A percentile compares a stretch with the other conserved stretches of the same genome.
phyloP scores from a whole-genome alignment of 2,329 filamentous ascomycete species.

The Ophiostoma ulmi region DNA sequence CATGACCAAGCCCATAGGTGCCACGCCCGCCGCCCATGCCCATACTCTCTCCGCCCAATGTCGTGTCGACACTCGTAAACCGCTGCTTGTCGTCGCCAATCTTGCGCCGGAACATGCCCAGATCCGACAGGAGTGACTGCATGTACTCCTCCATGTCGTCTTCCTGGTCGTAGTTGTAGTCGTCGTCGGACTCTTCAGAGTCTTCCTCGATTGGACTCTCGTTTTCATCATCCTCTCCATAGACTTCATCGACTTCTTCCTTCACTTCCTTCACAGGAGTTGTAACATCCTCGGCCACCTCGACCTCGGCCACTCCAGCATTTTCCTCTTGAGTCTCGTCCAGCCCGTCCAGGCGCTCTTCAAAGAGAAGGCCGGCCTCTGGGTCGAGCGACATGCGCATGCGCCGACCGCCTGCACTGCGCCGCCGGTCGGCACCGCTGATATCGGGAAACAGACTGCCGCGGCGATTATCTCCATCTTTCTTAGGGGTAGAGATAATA shows the following conservation, averaged over 20 bases:
- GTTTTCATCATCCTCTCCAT: constrained; percentile 30
- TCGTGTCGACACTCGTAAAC: constrained; percentile 60
- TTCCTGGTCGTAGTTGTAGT: constrained; percentile 45
- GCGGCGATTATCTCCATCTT: constrained; percentile 5
- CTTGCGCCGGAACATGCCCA: constrained; percentile 77
- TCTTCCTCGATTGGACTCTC: constrained; percentile 37
- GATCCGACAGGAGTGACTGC: constrained; percentile 73
- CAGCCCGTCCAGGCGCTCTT: constrained; percentile 23
- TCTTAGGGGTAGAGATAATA: not conserved
- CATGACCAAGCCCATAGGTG: constrained; percentile 35
- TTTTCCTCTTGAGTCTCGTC: not conserved
- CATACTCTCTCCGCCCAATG: not conserved
- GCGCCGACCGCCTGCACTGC: constrained; percentile 19
- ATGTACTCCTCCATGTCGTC: constrained; percentile 77
- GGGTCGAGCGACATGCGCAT: constrained; percentile 25
- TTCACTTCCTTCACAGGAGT: not conserved
- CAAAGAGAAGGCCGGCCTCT: constrained; percentile 18
- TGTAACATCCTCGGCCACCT: not conserved
- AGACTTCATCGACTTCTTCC: constrained; percentile 28
- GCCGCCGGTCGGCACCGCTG: constrained; percentile 24
- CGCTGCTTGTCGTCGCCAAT: constrained; percentile 73
- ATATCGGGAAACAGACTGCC: constrained; percentile 21
- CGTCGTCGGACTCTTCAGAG: constrained; percentile 51
- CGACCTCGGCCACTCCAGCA: not conserved
- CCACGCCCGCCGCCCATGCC: constrained; percentile 24